Conservation (phyloP, 1,139 yeast genomes). For the Blastobotrys capitulatus region DNA sequence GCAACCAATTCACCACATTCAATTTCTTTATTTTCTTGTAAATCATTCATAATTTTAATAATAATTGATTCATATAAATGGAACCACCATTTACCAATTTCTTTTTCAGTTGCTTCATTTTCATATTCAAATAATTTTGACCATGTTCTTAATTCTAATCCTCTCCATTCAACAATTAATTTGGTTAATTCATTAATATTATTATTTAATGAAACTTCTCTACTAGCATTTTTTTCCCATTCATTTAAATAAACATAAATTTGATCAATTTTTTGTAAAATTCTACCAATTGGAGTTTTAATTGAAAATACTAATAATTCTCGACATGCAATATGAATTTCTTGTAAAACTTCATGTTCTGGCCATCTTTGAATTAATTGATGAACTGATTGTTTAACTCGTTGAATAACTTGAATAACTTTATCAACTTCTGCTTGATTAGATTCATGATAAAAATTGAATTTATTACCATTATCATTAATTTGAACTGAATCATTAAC, state of each 20-base stretch:
- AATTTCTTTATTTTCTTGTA: constrained; percentile 26
- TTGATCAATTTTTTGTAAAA: constrained; percentile 80
- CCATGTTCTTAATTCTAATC: constrained; percentile 83
- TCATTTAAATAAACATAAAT: constrained; percentile 75
- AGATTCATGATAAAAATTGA: constrained; percentile 69
- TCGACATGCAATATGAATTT: constrained; percentile 55
- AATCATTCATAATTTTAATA: constrained; percentile 23
- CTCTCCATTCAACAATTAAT: constrained; percentile 86
- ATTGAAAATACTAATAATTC: constrained; percentile 64
- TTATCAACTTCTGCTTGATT: constrained; percentile 54
- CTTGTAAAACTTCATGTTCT: constrained; percentile 84
- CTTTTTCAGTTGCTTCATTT: constrained; percentile 43
- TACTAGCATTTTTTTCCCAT: constrained; percentile 92
- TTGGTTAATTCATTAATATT: constrained; percentile 55
- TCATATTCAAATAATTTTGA: constrained; percentile 66
- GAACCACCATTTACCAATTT: constrained; percentile 86
- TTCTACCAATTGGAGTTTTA: constrained; percentile 67
- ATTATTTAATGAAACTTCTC: constrained; percentile 58
- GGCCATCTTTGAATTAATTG: constrained; percentile 77
- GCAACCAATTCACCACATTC: constrained; percentile 45
- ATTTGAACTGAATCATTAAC: background rate
- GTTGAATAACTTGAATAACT: constrained; percentile 51
- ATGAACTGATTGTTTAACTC: constrained; percentile 43
- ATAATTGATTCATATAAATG: constrained; percentile 70
- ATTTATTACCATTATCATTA: constrained; percentile 17